Percentiles rank a stretch among this genome's conserved stretches.
Evolutionary conservation across 1,139 yeast genomes (phyloP).

Genomic region (Taphrina populina): DNA sequence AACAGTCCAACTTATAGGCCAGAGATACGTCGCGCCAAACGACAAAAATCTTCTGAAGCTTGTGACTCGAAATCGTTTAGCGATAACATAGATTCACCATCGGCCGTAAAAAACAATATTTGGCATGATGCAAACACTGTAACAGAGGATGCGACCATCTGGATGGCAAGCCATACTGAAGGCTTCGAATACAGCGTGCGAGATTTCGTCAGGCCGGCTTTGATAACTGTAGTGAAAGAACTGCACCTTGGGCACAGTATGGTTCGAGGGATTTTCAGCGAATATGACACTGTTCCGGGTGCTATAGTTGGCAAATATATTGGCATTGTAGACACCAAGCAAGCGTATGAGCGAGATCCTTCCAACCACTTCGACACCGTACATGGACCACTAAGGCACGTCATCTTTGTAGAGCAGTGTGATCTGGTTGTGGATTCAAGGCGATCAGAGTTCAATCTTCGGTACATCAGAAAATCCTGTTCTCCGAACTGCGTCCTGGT

Average conservation of each 20-base stretch:
- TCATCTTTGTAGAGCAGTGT: constrained; percentile 53
- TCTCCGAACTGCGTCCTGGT: constrained; percentile 53
- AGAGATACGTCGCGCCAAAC: constrained; percentile 4
- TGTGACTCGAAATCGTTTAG: constrained; percentile 3
- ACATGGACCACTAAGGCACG: constrained; percentile 84
- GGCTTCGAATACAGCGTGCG: too few relatives aligned
- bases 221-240: constrained; percentile 2
- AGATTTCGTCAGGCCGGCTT: too few relatives aligned
- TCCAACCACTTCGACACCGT: constrained; percentile 75
- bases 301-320: constrained; percentile 62
- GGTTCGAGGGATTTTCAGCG: constrained; percentile 50
- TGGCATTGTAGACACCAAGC: constrained; percentile 70
- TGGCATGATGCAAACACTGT: constrained; percentile 5
- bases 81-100: background rate
- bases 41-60: background rate
- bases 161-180: constrained; percentile 1
- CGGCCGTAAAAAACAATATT: constrained; percentile 10
- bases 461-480: constrained; percentile 77
- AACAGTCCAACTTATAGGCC: constrained; percentile 5
- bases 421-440: constrained; percentile 76
- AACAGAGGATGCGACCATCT: constrained; percentile 14
- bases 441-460: constrained; percentile 68
- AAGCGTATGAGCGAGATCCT: constrained; percentile 61
- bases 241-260: background rate
- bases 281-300: constrained; percentile 50